Evolutionary conservation across 2,329 filamentous ascomycete species (phyloP), one percentile per base, ranked within the genome.

Genomic region (Diaporthe destruens): DNA sequence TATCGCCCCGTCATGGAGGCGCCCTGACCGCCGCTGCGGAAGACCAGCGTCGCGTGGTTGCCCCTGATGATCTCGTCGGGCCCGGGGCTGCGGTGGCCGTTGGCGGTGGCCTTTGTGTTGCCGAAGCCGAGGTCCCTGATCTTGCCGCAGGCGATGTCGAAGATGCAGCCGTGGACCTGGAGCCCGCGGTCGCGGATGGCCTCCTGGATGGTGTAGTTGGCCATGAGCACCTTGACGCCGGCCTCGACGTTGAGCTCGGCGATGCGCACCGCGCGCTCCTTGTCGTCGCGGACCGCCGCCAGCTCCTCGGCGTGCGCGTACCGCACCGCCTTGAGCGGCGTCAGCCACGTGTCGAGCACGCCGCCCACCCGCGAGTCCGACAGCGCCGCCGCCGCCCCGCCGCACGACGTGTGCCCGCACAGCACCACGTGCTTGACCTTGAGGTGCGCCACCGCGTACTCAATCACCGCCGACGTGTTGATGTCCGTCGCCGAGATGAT

Each of bases 181-280:
- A 97, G 82, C 1, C 91, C 92, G 36, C 93, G 86, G 77, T 94
- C 90, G 75, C 85, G 81, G 73, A 95, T 89, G 34, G 93, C 94
- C 74, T 93, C 91, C 77, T 91, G 87, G 39, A 97, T 87, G 32
- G 89, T 87, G 65, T 87, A 85, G 81, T 94, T 95, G 79, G 90
- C 86, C 84, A 91, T 88, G 72, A 96, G 82, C 25, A 90, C 87
- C 76, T 90, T 85, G 72, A 96, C 85, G 32, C 93, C 92, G 44
- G 88, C 85, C 76, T 90, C 85, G 23, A 97, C 93, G 80, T 96
- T 96, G 78, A 95, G 83, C 84, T 96, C 93, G 6, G 92, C 92
- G 74, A 97, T 83, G 76, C 90, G 90, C 14, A 88, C 81, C 1
- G 86, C 86, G 63, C 89, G 87, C 63, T 87, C 86, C 69, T 86